Percentiles rank a stretch among this genome's conserved stretches.
Conservation (phyloP, 2,329 filamentous ascomycete species). For the Stenocarpella maydis region DNA sequence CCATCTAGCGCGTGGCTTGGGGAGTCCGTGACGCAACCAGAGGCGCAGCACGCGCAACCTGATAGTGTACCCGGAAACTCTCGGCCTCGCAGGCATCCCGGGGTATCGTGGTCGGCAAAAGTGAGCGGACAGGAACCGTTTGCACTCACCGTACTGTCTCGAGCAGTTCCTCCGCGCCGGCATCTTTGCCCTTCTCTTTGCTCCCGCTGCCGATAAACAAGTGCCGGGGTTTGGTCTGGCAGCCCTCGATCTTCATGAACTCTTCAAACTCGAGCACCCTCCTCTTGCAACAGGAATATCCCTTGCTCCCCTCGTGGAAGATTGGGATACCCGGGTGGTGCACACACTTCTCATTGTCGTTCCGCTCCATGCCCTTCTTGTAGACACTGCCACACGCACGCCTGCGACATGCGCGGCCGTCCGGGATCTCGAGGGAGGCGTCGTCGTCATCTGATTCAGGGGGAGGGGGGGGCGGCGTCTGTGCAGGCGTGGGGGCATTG, state of each 20-base stretch:
- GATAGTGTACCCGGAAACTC: conserved; percentile 4
- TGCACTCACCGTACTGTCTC: conserved; percentile 74
- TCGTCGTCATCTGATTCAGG: conserved; percentile 91
- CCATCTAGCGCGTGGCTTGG: conserved; percentile 10
- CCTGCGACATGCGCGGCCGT: conserved; percentile 79
- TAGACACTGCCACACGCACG: conserved; percentile 76
- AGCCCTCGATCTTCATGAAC: conserved; percentile 95
- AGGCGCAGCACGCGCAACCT: conserved; percentile 5
- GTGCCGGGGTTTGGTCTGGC: conserved; percentile 82
- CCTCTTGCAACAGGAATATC: conserved; percentile 96
- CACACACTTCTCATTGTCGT: conserved; percentile 77
- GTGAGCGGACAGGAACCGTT: conserved; percentile 4
- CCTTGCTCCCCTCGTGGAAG: conserved; percentile 98
- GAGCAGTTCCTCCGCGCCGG: conserved; percentile 73
- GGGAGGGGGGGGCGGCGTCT: conserved; percentile 59
- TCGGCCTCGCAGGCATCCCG: background rate
- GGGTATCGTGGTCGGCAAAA: conserved; percentile 9
- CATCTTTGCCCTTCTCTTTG: conserved; percentile 61
- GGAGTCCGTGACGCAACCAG: conserved; percentile 13
- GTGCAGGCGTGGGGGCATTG: conserved; percentile 51
- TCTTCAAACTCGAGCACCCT: conserved; percentile 96
- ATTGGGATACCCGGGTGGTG: conserved; percentile 91
- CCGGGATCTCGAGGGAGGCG: conserved; percentile 73
- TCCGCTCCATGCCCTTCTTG: conserved; percentile 62
- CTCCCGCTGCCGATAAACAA: conserved; percentile 83